Evolutionary conservation across 1,139 yeast species (phyloP).

Genomic region (Zygoascus sp.): DNA sequence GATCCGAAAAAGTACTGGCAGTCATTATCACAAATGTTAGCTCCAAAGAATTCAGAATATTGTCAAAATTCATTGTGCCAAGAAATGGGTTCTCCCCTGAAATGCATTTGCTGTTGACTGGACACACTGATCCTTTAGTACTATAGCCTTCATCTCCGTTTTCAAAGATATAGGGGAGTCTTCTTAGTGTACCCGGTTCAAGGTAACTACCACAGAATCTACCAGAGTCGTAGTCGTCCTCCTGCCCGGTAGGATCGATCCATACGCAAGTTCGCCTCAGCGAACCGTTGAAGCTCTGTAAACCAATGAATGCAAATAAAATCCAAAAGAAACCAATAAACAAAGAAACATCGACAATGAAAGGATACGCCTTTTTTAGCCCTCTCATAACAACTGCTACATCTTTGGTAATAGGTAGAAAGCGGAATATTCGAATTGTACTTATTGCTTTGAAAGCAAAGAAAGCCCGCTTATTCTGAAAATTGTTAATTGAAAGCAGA

Average conservation of each 20-base stretch:
- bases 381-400: constrained; percentile 69
- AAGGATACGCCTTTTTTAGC: constrained; percentile 68
- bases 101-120: constrained; percentile 66
- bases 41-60: constrained; percentile 75
- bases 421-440: constrained; percentile 65
- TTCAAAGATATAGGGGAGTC: constrained; percentile 50
- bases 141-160: constrained; percentile 46
- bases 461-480: constrained; percentile 30
- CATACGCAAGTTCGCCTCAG: constrained; percentile 83
- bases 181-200: constrained; percentile 42
- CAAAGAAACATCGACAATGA: constrained; percentile 65
- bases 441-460: constrained; percentile 69
- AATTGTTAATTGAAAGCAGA: constrained; percentile 44
- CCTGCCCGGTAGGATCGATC: constrained; percentile 66
- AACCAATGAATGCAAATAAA: constrained; percentile 79
- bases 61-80: constrained; percentile 77
- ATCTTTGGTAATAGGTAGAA: constrained; percentile 71
- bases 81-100: constrained; percentile 66
- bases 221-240: constrained; percentile 49
- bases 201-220: constrained; percentile 82
- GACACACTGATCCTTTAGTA: constrained; percentile 78
- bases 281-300: constrained; percentile 83
- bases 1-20: constrained; percentile 85
- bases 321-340: constrained; percentile 81
- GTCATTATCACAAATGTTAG: constrained; percentile 83